Evolutionary conservation across 202 grass and related monocot genomes (phyloP).

Genomic region (Dendrocalamus latiflorus): DNA sequence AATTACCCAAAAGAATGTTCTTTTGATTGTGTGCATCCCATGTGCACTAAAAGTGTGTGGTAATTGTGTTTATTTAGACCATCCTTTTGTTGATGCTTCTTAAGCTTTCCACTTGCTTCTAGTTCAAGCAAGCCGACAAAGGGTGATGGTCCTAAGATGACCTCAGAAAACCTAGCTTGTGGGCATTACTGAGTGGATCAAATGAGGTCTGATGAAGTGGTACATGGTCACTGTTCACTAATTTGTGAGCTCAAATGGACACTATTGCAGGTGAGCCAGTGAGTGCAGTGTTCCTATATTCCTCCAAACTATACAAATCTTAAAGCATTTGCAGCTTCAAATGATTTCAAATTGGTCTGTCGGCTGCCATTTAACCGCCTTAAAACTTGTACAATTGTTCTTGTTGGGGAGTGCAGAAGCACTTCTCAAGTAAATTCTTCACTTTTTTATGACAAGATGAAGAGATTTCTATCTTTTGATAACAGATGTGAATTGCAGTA

Average conservation of each 20-base stretch:
- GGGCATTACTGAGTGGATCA: neutral
- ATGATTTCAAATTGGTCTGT: neutral
- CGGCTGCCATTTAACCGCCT: neutral
- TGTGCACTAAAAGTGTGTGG: slow-evolving; percentile 22
- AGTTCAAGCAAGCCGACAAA: neutral
- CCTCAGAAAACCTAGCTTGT: neutral
- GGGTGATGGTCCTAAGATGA: neutral
- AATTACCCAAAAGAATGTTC: neutral
- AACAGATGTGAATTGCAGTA: neutral
- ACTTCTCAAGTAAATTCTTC: neutral
- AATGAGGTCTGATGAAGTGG: neutral
- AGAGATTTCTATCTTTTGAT: neutral
- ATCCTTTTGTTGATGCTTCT: slow-evolving; percentile 6
- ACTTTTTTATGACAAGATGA: neutral
- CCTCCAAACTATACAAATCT: slow-evolving; percentile 1
- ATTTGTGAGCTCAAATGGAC: neutral
- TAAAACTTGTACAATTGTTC: neutral
- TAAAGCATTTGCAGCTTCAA: neutral
- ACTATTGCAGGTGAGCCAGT: neutral
- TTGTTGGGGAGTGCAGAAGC: neutral
- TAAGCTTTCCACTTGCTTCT: slow-evolving; percentile 4
- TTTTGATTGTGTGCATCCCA: slow-evolving; percentile 19
- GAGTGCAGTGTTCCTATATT: neutral
- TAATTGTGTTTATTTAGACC: slow-evolving; percentile 18
- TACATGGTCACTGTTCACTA: neutral